phyloP scores from a whole-genome alignment of 768 basidiomycete species.

The Podaxis sp. region DNA sequence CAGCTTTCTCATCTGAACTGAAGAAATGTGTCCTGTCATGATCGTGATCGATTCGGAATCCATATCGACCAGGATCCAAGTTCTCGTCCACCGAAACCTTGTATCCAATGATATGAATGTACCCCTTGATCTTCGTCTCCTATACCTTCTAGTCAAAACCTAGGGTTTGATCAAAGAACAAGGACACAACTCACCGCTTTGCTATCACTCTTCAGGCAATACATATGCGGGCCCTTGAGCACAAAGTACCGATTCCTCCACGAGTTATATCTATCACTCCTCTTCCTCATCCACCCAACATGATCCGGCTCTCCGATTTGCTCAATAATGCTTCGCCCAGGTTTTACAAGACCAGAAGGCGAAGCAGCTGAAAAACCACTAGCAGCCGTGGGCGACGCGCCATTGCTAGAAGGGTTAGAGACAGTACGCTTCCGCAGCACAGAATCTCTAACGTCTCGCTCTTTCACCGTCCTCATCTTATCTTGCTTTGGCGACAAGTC shows the following conservation, averaged over 20 bases:
- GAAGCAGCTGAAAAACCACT: conserved; percentile 17
- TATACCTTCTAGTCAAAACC: conserved; percentile 28
- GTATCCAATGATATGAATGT: conserved; percentile 88
- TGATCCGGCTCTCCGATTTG: conserved; percentile 92
- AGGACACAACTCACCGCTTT: conserved; percentile 45
- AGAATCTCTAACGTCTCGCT: conserved; percentile 21
- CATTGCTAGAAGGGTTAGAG: conserved; percentile 26
- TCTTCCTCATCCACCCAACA: conserved; percentile 94
- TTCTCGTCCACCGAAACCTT: conserved; percentile 93
- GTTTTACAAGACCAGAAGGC: conserved; percentile 40
- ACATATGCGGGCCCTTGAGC: conserved; percentile 89
- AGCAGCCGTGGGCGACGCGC: conserved; percentile 12
- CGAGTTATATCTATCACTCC: conserved; percentile 85
- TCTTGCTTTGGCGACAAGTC: conserved; percentile 18
- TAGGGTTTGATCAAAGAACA: neutral
- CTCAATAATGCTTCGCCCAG: conserved; percentile 75
- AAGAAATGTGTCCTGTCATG: conserved; percentile 86
- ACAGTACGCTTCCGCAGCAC: conserved; percentile 59
- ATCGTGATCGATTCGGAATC: conserved; percentile 92
- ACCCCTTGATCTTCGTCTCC: conserved; percentile 97
- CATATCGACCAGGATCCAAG: conserved; percentile 88
- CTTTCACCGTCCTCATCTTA: conserved; percentile 25
- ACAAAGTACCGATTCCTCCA: conserved; percentile 95
- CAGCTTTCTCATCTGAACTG: conserved; percentile 82
- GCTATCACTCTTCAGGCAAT: conserved; percentile 78